phyloP scores from a whole-genome alignment of 176 grass and related monocot species.

The Tillandsia leiboldiana region DNA sequence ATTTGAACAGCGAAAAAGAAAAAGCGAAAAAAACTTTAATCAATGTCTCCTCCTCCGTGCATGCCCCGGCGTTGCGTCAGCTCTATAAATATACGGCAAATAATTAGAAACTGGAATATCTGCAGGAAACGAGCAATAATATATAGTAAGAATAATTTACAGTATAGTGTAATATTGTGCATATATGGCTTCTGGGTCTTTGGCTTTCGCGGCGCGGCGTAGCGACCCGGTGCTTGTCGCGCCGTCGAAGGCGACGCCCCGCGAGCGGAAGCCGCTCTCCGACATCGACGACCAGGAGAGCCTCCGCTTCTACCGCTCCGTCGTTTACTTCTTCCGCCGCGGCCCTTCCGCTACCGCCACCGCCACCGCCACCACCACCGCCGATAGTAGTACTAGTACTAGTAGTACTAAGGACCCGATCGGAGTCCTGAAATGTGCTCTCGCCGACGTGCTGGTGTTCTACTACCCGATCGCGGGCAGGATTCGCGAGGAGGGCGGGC shows the following conservation, averaged over 20 bases:
- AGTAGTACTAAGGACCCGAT: constrained; percentile 5
- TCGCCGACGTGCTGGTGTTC: constrained; percentile 28
- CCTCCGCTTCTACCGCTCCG: constrained; percentile 26
- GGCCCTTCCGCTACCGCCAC: not conserved
- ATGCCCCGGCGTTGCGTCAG: too few relatives aligned
- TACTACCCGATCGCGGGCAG: constrained; percentile 62
- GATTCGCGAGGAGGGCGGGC: constrained; percentile 19
- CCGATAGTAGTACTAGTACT: too few relatives aligned
- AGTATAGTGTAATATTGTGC: too few relatives aligned
- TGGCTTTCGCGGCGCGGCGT: constrained; percentile 15
- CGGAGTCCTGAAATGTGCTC: constrained; percentile 9
- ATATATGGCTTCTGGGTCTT: not conserved
- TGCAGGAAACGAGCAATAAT: too few relatives aligned
- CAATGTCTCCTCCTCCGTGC: too few relatives aligned
- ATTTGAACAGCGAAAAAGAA: too few relatives aligned
- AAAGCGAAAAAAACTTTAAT: too few relatives aligned
- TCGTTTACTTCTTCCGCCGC: constrained; percentile 20
- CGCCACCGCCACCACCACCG: too few relatives aligned
- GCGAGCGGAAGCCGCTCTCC: constrained; percentile 26
- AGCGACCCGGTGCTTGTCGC: constrained; percentile 14
- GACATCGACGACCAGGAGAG: constrained; percentile 41
- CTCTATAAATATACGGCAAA: too few relatives aligned
- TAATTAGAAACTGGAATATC: too few relatives aligned
- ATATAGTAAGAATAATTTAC: too few relatives aligned
- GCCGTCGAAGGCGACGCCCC: constrained; percentile 19